phyloP scores from a whole-genome alignment of 2,329 filamentous ascomycete species.

The Macrophomina pseudophaseolina region DNA sequence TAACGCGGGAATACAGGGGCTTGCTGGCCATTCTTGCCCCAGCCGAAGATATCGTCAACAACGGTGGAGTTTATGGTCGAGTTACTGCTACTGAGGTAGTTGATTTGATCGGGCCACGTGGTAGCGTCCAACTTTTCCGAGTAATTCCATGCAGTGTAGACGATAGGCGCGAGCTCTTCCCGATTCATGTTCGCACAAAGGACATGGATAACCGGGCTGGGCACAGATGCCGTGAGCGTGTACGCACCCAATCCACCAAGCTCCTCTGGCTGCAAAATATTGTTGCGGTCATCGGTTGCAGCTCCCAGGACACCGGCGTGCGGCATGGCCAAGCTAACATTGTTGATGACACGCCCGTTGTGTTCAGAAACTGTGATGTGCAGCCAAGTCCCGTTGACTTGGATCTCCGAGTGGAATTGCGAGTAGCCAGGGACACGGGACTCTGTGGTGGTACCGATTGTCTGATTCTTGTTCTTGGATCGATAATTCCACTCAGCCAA shows the following conservation, averaged over 20 bases:
- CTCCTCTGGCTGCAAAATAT: constrained; percentile 69
- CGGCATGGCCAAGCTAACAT: constrained; percentile 78
- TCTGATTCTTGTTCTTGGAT: constrained; percentile 53
- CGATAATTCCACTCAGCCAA: constrained; percentile 60
- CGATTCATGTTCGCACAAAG: constrained; percentile 70
- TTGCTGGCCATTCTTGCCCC: constrained; percentile 66
- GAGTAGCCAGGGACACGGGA: constrained; percentile 65
- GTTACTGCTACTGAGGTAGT: not conserved
- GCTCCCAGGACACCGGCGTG: constrained; percentile 72
- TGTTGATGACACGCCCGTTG: constrained; percentile 69
- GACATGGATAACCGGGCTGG: constrained; percentile 73
- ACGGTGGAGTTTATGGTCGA: constrained; percentile 43
- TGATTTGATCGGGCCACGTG: constrained; percentile 32
- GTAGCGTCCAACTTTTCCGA: constrained; percentile 35
- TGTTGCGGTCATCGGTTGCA: constrained; percentile 64
- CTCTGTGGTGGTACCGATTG: constrained; percentile 48
- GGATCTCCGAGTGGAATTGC: constrained; percentile 74
- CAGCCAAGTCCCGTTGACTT: constrained; percentile 72
- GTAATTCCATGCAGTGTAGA: constrained; percentile 67
- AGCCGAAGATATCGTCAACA: constrained; percentile 74
- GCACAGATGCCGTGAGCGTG: constrained; percentile 68
- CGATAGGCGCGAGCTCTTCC: constrained; percentile 65
- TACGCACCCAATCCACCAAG: constrained; percentile 71
- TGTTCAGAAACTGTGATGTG: constrained; percentile 61
- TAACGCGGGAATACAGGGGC: constrained; percentile 51